These are phyloP conservation scores for Penicillium atrosanguineum DNA, from an alignment of 495 filamentous ascomycete genomes.

Conservation along the genomic window DNA sequence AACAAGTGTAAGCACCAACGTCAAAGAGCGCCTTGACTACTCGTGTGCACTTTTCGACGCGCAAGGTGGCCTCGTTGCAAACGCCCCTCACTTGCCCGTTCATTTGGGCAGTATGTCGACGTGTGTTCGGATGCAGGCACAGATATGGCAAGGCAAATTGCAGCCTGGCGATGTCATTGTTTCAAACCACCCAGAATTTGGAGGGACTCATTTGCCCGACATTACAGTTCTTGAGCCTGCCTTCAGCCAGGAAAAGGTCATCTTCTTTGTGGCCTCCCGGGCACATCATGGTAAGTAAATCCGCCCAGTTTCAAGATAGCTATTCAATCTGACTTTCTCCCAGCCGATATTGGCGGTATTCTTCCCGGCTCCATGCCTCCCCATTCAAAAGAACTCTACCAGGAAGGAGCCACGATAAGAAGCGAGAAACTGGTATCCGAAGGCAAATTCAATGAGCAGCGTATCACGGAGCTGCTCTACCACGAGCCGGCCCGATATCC, in stretches of 20 bases:
- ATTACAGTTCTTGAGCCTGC: conserved; percentile 87
- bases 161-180: conserved; percentile 90
- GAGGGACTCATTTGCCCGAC: conserved; percentile 84
- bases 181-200: conserved; percentile 90
- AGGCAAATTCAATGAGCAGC: conserved; percentile 81
- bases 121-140: conserved; percentile 59
- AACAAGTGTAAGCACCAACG: conserved; percentile 39
- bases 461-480: conserved; percentile 79
- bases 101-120: conserved; percentile 84
- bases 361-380: conserved; percentile 95
- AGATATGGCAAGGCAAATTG: conserved; percentile 80
- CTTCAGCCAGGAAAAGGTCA: conserved; percentile 65
- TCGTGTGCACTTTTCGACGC: conserved; percentile 42
- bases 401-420: conserved; percentile 90
- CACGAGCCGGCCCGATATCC: conserved; percentile 79
- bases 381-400: conserved; percentile 82
- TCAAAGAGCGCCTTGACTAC: conserved; percentile 46
- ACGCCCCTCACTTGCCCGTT: conserved; percentile 90
- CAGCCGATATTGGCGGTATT: conserved; percentile 91
- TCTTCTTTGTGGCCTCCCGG: conserved; percentile 88
- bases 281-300: conserved; percentile 71
- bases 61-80: conserved; percentile 41
- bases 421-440: conserved; percentile 92
- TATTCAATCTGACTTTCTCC: conserved; percentile 65
- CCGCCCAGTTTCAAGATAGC: background rate